phyloP scores from a whole-genome alignment of 192 early-diverging fungal genomes.

The Phlyctochytrium planicorne region DNA sequence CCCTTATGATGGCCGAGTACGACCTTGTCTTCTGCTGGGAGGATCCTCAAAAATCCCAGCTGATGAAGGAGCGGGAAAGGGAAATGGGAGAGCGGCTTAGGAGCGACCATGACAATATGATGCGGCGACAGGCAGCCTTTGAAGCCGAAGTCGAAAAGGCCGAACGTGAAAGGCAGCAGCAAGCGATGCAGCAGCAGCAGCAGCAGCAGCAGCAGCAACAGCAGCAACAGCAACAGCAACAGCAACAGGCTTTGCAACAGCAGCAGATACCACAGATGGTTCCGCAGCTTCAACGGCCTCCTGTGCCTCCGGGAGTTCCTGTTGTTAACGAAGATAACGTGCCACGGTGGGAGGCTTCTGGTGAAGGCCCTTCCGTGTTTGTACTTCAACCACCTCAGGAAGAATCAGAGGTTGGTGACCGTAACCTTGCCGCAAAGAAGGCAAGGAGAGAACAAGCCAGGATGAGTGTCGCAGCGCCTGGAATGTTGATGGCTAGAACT shows the following conservation, averaged over 20 bases:
- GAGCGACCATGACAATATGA: slow-evolving; percentile 13
- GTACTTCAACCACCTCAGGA: not conserved
- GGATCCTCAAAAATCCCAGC: not conserved
- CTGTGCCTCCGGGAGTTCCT: too few relatives aligned
- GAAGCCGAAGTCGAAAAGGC: not conserved
- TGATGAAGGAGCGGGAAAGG: slow-evolving; percentile 6
- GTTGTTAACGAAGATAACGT: too few relatives aligned
- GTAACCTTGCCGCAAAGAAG: not conserved
- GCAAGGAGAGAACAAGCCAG: slow-evolving; percentile 3
- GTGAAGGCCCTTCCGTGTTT: not conserved
- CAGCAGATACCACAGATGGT: too few relatives aligned
- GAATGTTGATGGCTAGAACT: not conserved
- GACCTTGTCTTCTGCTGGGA: slow-evolving; percentile 43
- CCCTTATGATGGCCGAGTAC: slow-evolving; percentile 85
- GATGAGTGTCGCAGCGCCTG: slow-evolving; percentile 1
- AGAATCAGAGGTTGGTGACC: not conserved
- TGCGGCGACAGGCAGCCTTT: not conserved
- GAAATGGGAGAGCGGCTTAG: slow-evolving; percentile 21
- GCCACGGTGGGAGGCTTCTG: not conserved
- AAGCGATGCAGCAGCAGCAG: not conserved
- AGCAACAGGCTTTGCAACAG: too few relatives aligned
- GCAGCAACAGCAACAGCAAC: too few relatives aligned
- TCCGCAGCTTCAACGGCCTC: too few relatives aligned
- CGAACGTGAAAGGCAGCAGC: not conserved
- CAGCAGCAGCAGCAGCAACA: too few relatives aligned